These are phyloP conservation scores for Pleurotus pulmonarius DNA, from an alignment of 768 basidiomycete genomes.

Conservation along the genomic window DNA sequence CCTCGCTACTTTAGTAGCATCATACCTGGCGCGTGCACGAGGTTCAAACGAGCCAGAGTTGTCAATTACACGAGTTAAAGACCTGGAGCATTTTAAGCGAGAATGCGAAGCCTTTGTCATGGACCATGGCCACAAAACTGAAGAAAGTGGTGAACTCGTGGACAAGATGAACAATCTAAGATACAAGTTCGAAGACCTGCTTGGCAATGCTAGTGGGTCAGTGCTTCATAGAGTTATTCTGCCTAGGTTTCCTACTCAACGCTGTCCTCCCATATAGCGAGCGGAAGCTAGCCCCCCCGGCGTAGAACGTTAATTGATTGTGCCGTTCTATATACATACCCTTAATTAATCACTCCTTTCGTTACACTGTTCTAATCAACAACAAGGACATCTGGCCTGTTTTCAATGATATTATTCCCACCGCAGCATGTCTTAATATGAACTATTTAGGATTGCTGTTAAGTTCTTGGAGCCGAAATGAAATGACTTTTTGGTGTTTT, in stretches of 20 bases:
- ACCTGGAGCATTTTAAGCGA: slow-evolving; percentile 65
- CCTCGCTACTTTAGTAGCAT: slow-evolving; percentile 63
- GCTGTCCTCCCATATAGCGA: not conserved
- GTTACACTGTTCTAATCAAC: too few species aligned
- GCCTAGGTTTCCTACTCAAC: too few species aligned
- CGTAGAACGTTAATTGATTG: too few species aligned
- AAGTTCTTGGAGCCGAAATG: too few species aligned
- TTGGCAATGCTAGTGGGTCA: slow-evolving; percentile 39
- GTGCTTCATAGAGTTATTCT: too few species aligned
- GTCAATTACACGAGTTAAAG: slow-evolving; percentile 52
- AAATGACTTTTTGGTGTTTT: too few species aligned
- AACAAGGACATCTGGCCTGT: too few species aligned
- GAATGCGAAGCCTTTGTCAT: slow-evolving; percentile 54
- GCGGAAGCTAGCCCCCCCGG: slow-evolving; percentile 10
- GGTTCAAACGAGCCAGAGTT: slow-evolving; percentile 69
- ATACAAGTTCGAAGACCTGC: slow-evolving; percentile 40
- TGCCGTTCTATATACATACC: too few species aligned
- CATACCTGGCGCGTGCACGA: slow-evolving; percentile 67
- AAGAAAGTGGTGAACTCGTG: slow-evolving; percentile 11
- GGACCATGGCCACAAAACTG: slow-evolving; percentile 45
- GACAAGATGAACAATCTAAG: slow-evolving; percentile 28
- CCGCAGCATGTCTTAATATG: too few species aligned
- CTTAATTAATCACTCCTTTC: too few species aligned
- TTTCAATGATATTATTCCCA: too few species aligned
- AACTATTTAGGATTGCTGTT: too few species aligned